Evolutionary conservation across 2,329 filamentous ascomycete genomes (phyloP), one percentile per base, ranked within the genome.

Genomic region (Camptophora hylomeconis): DNA sequence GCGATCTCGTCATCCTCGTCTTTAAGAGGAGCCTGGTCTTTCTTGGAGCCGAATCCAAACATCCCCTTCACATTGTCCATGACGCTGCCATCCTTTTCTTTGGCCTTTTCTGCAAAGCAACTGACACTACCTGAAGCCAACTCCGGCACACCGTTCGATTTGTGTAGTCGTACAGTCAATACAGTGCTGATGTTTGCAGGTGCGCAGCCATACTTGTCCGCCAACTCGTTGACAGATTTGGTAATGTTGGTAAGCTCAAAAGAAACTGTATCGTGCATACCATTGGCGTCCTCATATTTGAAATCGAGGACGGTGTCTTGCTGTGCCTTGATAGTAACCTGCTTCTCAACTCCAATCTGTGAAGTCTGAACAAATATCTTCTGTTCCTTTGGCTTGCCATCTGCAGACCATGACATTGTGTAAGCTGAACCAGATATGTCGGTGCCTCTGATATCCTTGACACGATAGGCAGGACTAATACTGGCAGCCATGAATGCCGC

Each of bases 51-150:
- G 50, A 95, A 86, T 5, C 89, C 89, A 49, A 98, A 92, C 38
- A 94, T 71, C 40, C 86, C 92, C 66, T 98, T 98, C 41, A 95
- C 82, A 23, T 83, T 86, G 48, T 93, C 87, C 26, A 94, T 80
- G 26, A 95, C 70, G 28, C 78, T 75, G 39, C 80, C 81, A 52
- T 84, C 82, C 54, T 72, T 72, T 52, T 84, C 82, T 54, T 72
- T 72, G 25, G 75, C 73, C 6, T 58, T 53, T 29, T 92, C 80
- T 15, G 78, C 71, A 51, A 92, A 81, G 48, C 89, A 98, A 52
- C 86, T 86, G 5, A 89, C 75, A 32, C 68, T 68, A n/a, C 79
- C 80, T 44, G 72, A 72, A 32, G 69, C 54, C 28, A 95, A 68
- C 37, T 86, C 78, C 3, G 92, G 82, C 42, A 92, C 73, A 18